phyloP scores from a whole-genome alignment of 2,329 filamentous ascomycete genomes.

The Colletotrichum endophyticum region DNA sequence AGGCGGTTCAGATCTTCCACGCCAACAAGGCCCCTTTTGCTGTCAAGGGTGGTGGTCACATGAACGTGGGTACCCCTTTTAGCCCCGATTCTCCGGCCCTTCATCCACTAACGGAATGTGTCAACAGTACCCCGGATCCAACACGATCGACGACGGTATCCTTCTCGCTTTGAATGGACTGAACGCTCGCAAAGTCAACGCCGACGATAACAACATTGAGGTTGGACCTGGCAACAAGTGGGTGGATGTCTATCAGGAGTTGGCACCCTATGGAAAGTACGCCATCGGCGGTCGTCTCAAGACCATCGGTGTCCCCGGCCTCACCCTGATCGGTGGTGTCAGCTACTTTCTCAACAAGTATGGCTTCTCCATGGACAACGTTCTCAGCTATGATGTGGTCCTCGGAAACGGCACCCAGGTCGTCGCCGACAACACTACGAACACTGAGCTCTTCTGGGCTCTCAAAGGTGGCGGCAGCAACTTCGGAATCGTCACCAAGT shows the following conservation, averaged over 20 bases:
- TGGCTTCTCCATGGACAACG: conserved; percentile 29
- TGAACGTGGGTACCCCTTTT: conserved; percentile 19
- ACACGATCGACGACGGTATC: conserved; percentile 27
- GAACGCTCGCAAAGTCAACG: background rate
- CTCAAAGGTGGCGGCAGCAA: conserved; percentile 19
- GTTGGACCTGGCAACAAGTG: conserved; percentile 27
- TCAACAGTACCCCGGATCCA: conserved; percentile 25
- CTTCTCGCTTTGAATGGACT: conserved; percentile 24
- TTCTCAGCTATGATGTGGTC: conserved; percentile 40
- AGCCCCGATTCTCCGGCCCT: rapidly evolving
- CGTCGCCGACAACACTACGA: conserved; percentile 37
- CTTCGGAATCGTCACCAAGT: conserved; percentile 25
- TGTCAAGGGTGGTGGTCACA: conserved; percentile 27
- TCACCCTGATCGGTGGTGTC: conserved; percentile 32
- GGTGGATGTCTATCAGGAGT: conserved; percentile 28
- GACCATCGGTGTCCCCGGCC: conserved; percentile 31
- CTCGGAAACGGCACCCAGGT: conserved; percentile 44
- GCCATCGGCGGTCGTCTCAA: conserved; percentile 32
- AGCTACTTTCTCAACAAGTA: conserved; percentile 31
- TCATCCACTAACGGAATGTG: background rate
- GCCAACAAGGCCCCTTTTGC: conserved; percentile 26
- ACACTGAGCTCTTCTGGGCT: conserved; percentile 22
- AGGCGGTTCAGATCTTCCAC: conserved; percentile 3
- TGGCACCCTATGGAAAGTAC: conserved; percentile 26
- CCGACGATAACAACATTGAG: conserved; percentile 14